Conservation (phyloP, 139 green algal genomes). For the Spirogloea muscicola region DNA sequence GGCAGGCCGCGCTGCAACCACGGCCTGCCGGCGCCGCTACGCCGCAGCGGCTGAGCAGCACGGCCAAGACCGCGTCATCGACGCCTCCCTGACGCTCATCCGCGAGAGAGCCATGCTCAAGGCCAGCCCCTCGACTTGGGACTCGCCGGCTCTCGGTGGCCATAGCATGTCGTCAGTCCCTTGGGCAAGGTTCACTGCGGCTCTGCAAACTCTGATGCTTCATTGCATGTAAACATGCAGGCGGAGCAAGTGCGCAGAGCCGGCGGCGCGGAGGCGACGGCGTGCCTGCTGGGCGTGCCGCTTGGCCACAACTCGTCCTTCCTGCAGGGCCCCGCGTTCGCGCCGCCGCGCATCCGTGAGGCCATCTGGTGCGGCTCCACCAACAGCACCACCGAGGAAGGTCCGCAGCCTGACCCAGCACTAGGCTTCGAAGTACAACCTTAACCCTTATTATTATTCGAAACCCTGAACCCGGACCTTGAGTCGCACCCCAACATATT, state of each 20-base stretch:
- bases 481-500: no score
- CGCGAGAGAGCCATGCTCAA: conserved; percentile 32
- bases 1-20: no score
- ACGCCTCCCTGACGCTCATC: conserved; percentile 41
- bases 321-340: conserved; percentile 43
- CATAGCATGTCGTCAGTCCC: no score
- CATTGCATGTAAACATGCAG: neutral
- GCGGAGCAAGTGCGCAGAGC: conserved; percentile 15
- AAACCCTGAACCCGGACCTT: no score
- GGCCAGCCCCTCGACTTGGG: no score
- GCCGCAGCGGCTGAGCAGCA: neutral
- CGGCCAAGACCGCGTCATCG: conserved; percentile 29
- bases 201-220: no score
- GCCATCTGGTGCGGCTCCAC: conserved; percentile 43
- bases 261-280: conserved; percentile 19
- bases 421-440: no score
- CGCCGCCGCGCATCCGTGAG: conserved; percentile 37
- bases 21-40: no score
- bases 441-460: no score
- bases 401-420: no score
- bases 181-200: no score
- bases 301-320: conserved; percentile 48
- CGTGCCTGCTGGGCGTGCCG: conserved; percentile 37
- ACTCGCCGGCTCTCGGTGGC: no score
- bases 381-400: conserved; percentile 41